Base-by-base conservation (phyloP, 2,329 filamentous ascomycete genomes). In the Xylariaceae sp. region DNA sequence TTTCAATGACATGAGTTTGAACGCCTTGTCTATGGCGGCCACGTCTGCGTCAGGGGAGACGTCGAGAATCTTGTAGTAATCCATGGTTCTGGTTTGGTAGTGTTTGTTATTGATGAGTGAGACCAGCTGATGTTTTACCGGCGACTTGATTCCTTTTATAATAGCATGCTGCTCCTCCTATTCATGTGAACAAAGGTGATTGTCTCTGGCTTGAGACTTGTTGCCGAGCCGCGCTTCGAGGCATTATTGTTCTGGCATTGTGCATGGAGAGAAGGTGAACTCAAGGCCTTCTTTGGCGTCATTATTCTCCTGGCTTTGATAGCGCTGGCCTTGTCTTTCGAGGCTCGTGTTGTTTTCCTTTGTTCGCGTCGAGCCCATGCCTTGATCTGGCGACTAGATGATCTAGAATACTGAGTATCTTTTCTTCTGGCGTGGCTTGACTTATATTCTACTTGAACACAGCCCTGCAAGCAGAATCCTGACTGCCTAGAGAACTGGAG, bases 1-100 rank as follows among this genome's bases (percentile, higher is more conserved):
- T 6, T 12, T 26, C 0, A 48, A 3, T 0, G 54, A 51, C 4
- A 57, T 13, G 3, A 9, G 6, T 15, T 9, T 48, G 39, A 57
- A 57, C 1, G 54, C 51, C 16, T 37, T 51, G 2, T 57, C 43
- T 2, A 57, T 51, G 2, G 32, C 5, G 1, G 47, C 19, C 1
- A 3, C 8, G n/a, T 57, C 47, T 5, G 47, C 51, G 9, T 51
- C 16, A 0, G 9, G 43, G 2, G 47, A 7, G 3, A 57, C 39
- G 0, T n/a, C 16, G 5, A 57, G 54, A 1, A 51, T 2, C 1
- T 48, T n/a, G 44, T 57, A 51, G 8, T 18, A 15, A 37, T 54
- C 32, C 46, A 52, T 10, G 18, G 13, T 22, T n/a, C 1, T 26
- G 1, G 1, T 37, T 16, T 37, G 10, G 12, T 34, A 15, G 13